Conservation (phyloP, 805 yeast genomes). For the Schizosaccharomyces pombe region DNA sequence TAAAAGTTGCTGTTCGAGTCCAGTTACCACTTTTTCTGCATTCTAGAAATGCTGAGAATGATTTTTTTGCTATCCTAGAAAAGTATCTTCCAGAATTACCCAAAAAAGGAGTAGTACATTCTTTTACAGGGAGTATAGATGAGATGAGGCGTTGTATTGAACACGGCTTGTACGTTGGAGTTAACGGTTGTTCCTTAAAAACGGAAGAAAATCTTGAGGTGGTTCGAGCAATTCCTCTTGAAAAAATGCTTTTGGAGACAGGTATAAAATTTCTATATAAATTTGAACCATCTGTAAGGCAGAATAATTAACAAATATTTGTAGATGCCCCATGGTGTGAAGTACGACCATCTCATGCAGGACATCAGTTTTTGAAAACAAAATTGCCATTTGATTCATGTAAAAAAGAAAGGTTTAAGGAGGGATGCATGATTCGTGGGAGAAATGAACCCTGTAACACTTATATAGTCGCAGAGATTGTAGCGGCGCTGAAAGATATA, state of each 20-base stretch:
- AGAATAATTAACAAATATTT: neutral
- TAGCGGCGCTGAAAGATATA: slow-evolving; percentile 27
- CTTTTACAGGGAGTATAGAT: slow-evolving; percentile 61
- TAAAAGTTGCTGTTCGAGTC: slow-evolving; percentile 32
- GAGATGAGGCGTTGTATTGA: slow-evolving; percentile 38
- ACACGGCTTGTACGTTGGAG: slow-evolving; percentile 46
- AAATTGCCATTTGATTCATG: neutral
- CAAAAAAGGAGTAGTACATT: slow-evolving; percentile 68
- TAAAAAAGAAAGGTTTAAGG: slow-evolving; percentile 36
- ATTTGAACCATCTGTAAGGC: too few species aligned
- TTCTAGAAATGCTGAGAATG: slow-evolving; percentile 67
- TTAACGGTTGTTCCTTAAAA: slow-evolving; percentile 83
- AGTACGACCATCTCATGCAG: slow-evolving; percentile 58
- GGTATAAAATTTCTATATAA: neutral
- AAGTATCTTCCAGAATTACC: slow-evolving; percentile 33
- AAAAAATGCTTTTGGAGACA: slow-evolving; percentile 45
- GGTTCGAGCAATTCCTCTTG: slow-evolving; percentile 42
- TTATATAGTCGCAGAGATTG: slow-evolving; percentile 52
- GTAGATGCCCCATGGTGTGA: slow-evolving; percentile 96
- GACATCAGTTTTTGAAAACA: slow-evolving; percentile 27
- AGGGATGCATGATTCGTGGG: slow-evolving; percentile 36
- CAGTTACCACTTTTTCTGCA: slow-evolving; percentile 68
- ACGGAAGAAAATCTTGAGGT: slow-evolving; percentile 50
- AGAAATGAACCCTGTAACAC: slow-evolving; percentile 84
- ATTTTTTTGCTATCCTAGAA: slow-evolving; percentile 38